Evolutionary conservation across 2,329 filamentous ascomycete genomes (phyloP).

Genomic region (Scolecobasidium constrictum): DNA sequence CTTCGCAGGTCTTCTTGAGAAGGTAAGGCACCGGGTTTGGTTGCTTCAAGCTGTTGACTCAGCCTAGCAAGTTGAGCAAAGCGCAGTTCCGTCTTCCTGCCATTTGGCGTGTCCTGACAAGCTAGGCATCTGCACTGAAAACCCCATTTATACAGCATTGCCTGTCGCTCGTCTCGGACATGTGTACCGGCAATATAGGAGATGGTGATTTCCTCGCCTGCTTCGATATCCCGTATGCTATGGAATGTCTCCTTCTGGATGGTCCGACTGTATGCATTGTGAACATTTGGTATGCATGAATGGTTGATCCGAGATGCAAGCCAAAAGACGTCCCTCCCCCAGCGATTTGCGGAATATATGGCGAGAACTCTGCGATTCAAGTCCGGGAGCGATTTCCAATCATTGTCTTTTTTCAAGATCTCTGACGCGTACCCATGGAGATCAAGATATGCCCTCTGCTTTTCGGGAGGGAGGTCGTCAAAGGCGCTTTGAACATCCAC

Average conservation of each 20-base stretch:
- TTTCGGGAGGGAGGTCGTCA: neutral
- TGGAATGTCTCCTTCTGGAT: neutral
- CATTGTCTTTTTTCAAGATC: neutral
- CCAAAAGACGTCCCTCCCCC: neutral
- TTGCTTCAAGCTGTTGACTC: too few relatives aligned
- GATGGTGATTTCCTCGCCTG: neutral
- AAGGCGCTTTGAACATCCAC: neutral
- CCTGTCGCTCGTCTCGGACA: neutral
- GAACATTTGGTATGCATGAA: slow-evolving; percentile 1
- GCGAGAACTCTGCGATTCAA: neutral
- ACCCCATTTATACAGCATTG: neutral
- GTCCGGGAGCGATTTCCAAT: neutral
- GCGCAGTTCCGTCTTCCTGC: neutral
- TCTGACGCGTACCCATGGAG: neutral
- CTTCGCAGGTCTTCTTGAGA: too few relatives aligned
- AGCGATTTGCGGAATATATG: neutral
- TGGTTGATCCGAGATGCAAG: neutral
- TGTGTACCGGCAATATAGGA: neutral
- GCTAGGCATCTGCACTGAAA: slow-evolving; percentile 4
- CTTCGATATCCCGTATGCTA: neutral
- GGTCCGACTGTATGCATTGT: neutral
- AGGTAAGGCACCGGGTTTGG: neutral
- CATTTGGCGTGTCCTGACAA: neutral
- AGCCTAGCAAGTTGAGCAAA: neutral
- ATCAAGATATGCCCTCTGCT: slow-evolving; percentile 1